These are phyloP conservation scores for Warburgia ugandensis DNA, from an alignment of 164 flowering plant species.

Conservation along the genomic window DNA sequence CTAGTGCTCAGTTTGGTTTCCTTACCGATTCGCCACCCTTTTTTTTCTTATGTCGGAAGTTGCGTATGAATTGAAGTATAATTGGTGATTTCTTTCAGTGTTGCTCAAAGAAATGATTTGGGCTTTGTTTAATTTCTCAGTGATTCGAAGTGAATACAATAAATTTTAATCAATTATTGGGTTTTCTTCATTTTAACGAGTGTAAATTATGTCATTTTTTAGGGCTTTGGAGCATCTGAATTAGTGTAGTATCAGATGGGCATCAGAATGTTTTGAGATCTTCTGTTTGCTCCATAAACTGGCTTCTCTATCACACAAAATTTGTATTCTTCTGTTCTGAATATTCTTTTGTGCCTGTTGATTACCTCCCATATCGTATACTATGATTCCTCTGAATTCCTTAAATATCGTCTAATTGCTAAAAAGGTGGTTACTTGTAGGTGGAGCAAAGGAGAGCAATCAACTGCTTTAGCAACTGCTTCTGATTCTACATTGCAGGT, in stretches of 20 bases:
- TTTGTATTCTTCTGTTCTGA: background rate
- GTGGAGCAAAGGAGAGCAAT: conserved; percentile 96
- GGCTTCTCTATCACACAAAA: no score
- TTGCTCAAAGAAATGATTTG: background rate
- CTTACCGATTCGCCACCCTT: background rate
- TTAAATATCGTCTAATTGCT: background rate
- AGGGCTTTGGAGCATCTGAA: no score
- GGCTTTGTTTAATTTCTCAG: background rate
- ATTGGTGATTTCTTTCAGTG: background rate
- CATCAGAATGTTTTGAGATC: background rate
- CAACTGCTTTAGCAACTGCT: conserved; percentile 79
- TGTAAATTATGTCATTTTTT: no score
- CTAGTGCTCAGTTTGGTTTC: conserved; percentile 41
- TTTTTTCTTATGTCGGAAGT: background rate
- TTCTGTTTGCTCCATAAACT: background rate
- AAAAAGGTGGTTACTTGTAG: conserved; percentile 30
- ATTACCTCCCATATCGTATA: background rate
- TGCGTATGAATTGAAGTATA: background rate
- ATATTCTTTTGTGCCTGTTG: background rate
- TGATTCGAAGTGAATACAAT: no score
- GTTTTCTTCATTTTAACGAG: background rate
- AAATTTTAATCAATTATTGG: background rate
- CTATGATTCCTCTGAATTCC: background rate
- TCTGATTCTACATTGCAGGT: conserved; percentile 68
- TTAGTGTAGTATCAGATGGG: no score